These are phyloP conservation scores for Ophiostoma angusticollis DNA, from an alignment of 2,329 filamentous ascomycete genomes.

Conservation along the genomic window DNA sequence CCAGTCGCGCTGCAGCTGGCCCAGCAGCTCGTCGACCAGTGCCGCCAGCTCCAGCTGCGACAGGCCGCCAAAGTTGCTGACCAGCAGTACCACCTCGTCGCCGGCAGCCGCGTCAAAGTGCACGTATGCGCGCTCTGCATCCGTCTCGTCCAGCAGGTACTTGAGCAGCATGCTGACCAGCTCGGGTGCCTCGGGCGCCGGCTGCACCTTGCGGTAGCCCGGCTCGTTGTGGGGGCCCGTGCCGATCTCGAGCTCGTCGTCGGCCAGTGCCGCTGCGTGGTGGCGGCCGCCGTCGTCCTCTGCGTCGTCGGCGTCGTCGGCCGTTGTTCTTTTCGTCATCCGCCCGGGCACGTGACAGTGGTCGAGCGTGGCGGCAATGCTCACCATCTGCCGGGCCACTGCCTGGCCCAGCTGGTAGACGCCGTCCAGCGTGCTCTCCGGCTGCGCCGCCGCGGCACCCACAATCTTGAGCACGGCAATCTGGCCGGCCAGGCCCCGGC, in stretches of 20 bases:
- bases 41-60: conserved; percentile 45
- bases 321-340: too few relatives aligned
- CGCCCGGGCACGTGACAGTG: conserved; percentile 47
- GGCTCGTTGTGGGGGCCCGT: conserved; percentile 58
- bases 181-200: conserved; percentile 33
- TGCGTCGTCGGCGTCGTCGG: too few relatives aligned
- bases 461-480: conserved; percentile 46
- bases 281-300: too few relatives aligned
- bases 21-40: conserved; percentile 38
- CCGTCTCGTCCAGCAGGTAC: conserved; percentile 45
- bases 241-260: conserved; percentile 47
- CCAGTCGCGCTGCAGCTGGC: conserved; percentile 35
- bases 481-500: conserved; percentile 49
- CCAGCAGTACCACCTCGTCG: conserved; percentile 39
- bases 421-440: conserved; percentile 32
- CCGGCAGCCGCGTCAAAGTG: conserved; percentile 29
- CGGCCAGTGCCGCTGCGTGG: conserved; percentile 32
- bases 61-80: conserved; percentile 49
- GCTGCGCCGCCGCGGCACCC: conserved; percentile 33
- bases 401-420: conserved; percentile 38
- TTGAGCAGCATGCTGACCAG: conserved; percentile 45
- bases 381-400: conserved; percentile 39
- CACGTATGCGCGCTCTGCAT: conserved; percentile 37
- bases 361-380: conserved; percentile 45
- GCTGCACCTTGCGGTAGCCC: conserved; percentile 43